Conservation (phyloP, 1,284 basidiomycete genomes). For the Rhodotorula mucilaginosa region DNA sequence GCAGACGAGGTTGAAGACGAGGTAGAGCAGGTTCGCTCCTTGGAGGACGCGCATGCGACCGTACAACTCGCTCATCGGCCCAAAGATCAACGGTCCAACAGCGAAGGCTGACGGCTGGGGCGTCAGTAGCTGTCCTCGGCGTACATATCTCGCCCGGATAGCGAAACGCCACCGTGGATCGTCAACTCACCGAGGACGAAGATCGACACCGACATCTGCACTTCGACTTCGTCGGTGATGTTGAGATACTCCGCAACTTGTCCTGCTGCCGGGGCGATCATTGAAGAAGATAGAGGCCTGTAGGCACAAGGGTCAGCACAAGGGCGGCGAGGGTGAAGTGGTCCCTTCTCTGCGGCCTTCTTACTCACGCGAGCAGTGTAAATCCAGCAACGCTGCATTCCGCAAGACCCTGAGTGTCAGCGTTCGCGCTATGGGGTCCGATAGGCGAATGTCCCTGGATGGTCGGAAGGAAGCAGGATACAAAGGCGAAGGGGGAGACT, state of each 20-base stretch:
- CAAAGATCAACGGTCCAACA: constrained; percentile 59
- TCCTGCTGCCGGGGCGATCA: constrained; percentile 65
- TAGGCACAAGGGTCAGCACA: background rate
- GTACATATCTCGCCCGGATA: background rate
- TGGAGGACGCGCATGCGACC: constrained; percentile 46
- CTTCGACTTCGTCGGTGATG: constrained; percentile 55
- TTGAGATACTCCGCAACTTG: constrained; percentile 60
- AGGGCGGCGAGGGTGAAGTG: too few species aligned
- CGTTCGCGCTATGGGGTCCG: too few species aligned
- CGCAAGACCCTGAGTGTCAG: too few species aligned
- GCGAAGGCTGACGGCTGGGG: constrained; percentile 45
- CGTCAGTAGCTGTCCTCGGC: background rate
- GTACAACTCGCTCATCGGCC: constrained; percentile 61
- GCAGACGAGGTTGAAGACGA: constrained; percentile 51
- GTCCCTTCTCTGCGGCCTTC: too few species aligned
- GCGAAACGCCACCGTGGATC: constrained; percentile 44
- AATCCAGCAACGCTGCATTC: constrained; percentile 27
- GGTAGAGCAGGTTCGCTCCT: constrained; percentile 35
- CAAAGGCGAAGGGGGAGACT: too few species aligned
- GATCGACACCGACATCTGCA: constrained; percentile 64
- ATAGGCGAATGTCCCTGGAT: too few species aligned
- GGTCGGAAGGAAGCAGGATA: too few species aligned
- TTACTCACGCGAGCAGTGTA: constrained; percentile 29
- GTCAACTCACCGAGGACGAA: constrained; percentile 56
- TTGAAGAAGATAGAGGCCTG: constrained; percentile 62